A percentile compares a stretch with the other conserved stretches of the same genome.
These are phyloP conservation scores for Apophysomyces ossiformis DNA, from an alignment of 371 early-diverging fungal genomes.

Conservation along the genomic window DNA sequence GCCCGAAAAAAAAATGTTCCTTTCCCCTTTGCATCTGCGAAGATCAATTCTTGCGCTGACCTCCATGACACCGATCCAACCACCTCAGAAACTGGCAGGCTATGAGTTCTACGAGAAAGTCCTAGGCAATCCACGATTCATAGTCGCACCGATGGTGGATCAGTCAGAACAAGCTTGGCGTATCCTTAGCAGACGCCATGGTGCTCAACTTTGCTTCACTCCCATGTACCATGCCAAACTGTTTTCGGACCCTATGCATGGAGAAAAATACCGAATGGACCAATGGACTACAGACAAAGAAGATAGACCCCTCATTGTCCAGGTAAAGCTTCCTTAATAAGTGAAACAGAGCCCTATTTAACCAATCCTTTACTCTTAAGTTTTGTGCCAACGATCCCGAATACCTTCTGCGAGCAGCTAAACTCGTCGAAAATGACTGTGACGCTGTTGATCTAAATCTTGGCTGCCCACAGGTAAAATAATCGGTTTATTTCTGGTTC, in stretches of 20 bases:
- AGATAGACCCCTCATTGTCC: conserved; percentile 93
- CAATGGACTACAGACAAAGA: conserved; percentile 75
- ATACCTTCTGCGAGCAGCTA: conserved; percentile 83
- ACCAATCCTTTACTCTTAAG: conserved; percentile 36
- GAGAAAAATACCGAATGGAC: conserved; percentile 69
- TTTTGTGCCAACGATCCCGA: conserved; percentile 99
- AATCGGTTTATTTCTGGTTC: neutral
- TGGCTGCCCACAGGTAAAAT: conserved; percentile 88
- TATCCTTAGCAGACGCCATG: conserved; percentile 87
- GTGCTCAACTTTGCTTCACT: conserved; percentile 95
- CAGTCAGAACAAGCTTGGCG: conserved; percentile 95
- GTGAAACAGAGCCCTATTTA: neutral
- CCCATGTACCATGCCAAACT: conserved; percentile 98
- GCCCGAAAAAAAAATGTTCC: neutral
- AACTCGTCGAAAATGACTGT: conserved; percentile 83
- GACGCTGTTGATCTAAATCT: conserved; percentile 98
- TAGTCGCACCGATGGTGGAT: conserved; percentile 97
- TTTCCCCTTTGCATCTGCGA: neutral
- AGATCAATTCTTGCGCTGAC: neutral
- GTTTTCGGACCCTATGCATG: conserved; percentile 70
- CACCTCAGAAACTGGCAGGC: conserved; percentile 65
- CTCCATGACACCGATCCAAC: conserved; percentile 17
- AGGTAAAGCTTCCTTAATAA: conserved; percentile 53
- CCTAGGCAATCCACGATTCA: conserved; percentile 73
- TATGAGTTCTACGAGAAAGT: conserved; percentile 80